Evolutionary conservation across 371 early-diverging fungal species (phyloP), one percentile per base, ranked within the genome.

Genomic region (Quaeritorhiza haematococci): DNA sequence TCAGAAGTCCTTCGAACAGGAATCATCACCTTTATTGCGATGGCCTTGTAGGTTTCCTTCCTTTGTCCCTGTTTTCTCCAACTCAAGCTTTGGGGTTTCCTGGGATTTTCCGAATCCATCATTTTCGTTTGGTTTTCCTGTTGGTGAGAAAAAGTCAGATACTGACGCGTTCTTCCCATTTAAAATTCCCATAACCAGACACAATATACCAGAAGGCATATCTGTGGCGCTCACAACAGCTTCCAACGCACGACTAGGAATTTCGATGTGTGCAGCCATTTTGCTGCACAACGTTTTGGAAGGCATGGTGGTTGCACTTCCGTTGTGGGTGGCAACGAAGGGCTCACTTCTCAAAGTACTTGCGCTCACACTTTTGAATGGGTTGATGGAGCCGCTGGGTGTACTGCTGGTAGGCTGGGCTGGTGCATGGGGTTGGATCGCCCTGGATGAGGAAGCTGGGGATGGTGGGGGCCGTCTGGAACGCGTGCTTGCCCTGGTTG

Each of bases 201-300:
- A 46, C 54, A 35, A 38, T 42, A 21, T 26, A 4, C 53, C 41
- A 50, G 67, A 67, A 43, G 67, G 67, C 5, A 52, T 62, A 26
- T 54, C 51, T 3, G 62, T 67, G 2, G 67, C 62, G 27, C n/a
- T 67, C 0, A 56, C 59, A 13, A 59, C 62, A 1, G 55, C 62
- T 2, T 49, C 62, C 2, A 58, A 51, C 30, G 19, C 61, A 30
- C n/a, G 43, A 13, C 62, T 67, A 2, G 67, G 67, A 3, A 44
- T 67, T 4, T 49, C 50, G 8, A 42, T 67, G 2, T 61, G 62
- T 33, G 49, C 58, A 10, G 62, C 62, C 3, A 67, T 67, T 45
- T 32, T 67, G 42, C 35, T 67, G 24, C 67, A 67, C 55, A 67
- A 67, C 56, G 52, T 67, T 13, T 42, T 67, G 7, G 68, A 67